phyloP scores from a whole-genome alignment of 192 early-diverging fungal species.

The Backusella macrospora region DNA sequence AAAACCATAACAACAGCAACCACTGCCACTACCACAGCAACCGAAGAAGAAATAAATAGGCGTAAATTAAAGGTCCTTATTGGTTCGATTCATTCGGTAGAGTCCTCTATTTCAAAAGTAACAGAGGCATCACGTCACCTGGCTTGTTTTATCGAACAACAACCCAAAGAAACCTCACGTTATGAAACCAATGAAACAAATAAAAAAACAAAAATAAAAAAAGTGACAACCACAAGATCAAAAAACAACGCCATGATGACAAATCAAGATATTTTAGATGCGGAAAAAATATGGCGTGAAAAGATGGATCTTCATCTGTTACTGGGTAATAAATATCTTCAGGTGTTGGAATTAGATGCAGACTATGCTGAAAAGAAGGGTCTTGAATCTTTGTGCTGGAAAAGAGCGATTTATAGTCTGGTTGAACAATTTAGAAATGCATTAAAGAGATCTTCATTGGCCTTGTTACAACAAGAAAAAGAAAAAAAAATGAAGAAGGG shows the following conservation, averaged over 20 bases:
- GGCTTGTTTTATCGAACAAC: neutral
- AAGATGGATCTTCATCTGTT: constrained; percentile 39
- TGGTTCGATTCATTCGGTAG: neutral
- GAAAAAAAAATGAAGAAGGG: neutral
- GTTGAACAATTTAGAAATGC: constrained; percentile 56
- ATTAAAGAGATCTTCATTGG: constrained; percentile 23
- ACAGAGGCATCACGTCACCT: neutral
- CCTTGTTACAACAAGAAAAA: neutral
- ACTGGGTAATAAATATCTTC: constrained; percentile 47
- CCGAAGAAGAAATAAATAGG: neutral
- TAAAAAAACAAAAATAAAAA: neutral
- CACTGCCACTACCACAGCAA: neutral
- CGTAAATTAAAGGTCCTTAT: neutral
- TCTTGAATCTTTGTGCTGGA: constrained; percentile 59
- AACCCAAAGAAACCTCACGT: neutral
- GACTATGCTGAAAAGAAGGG: constrained; percentile 54
- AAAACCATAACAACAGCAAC: neutral
- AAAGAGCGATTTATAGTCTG: constrained; percentile 52
- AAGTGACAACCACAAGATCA: no score
- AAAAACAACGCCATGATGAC: neutral
- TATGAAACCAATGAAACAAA: neutral
- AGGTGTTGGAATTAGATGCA: constrained; percentile 48
- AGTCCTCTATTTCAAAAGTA: neutral
- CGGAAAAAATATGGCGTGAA: constrained; percentile 28
- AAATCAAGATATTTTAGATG: neutral